Percentiles rank a stretch among this genome's conserved stretches.
Evolutionary conservation across 2,329 filamentous ascomycete genomes (phyloP).

Genomic region (Fusarium sp.): DNA sequence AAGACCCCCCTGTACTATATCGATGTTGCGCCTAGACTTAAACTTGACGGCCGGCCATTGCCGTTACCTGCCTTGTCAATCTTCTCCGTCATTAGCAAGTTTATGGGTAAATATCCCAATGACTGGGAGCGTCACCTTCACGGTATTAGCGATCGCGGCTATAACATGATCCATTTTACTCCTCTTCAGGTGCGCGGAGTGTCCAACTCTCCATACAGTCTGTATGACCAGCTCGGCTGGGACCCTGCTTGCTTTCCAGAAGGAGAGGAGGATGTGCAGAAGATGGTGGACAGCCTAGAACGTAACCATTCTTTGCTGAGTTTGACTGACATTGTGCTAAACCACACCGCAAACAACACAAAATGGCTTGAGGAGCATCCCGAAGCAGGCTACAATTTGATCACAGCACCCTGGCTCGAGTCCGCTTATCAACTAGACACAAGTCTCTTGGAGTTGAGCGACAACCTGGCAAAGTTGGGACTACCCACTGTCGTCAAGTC

Average conservation of each 20-base stretch:
- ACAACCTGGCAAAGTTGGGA: constrained; percentile 73
- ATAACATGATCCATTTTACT: constrained; percentile 99
- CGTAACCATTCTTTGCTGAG: constrained; percentile 84
- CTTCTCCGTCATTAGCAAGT: constrained; percentile 96
- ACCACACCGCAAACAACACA: constrained; percentile 96
- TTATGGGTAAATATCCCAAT: constrained; percentile 90
- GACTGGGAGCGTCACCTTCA: constrained; percentile 91
- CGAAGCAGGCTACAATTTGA: constrained; percentile 93
- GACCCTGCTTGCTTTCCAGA: constrained; percentile 83
- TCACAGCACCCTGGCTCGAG: constrained; percentile 83
- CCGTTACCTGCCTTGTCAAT: constrained; percentile 89
- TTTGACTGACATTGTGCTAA: constrained; percentile 96
- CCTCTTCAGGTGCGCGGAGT: constrained; percentile 87
- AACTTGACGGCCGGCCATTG: constrained; percentile 76
- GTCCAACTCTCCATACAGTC: constrained; percentile 97
- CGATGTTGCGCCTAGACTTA: constrained; percentile 86
- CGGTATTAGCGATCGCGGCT: constrained; percentile 89
- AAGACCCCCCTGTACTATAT: constrained; percentile 87
- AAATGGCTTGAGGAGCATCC: constrained; percentile 94
- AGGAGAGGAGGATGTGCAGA: constrained; percentile 82
- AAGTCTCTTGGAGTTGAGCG: constrained; percentile 78
- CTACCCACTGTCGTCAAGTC: constrained; percentile 79
- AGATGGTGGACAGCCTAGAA: constrained; percentile 83
- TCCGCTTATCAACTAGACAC: constrained; percentile 70
- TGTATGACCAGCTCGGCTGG: constrained; percentile 91